Percentiles rank a stretch among this genome's conserved stretches.
phyloP scores from a whole-genome alignment of 345 rosid species.

The Luvunga scandens region DNA sequence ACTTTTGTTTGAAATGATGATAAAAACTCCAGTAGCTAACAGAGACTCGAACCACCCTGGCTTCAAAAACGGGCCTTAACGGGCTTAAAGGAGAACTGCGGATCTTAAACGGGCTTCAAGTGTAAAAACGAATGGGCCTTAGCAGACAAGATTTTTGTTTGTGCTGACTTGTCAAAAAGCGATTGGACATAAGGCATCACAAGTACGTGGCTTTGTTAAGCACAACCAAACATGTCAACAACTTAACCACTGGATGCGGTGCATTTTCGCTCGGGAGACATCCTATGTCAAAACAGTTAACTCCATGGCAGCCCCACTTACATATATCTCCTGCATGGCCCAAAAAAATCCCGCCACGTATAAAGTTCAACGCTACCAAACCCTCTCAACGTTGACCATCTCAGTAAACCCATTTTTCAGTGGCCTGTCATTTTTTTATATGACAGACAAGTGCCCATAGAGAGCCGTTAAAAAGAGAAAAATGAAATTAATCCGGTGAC shows the following conservation, averaged over 20 bases:
- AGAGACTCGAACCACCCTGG: too few relatives aligned
- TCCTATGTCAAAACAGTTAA: not conserved
- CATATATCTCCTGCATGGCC: accelerated
- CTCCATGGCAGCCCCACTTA: not conserved
- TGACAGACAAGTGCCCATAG: not conserved
- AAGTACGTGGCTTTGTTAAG: constrained; percentile 24
- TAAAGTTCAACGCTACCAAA: too few relatives aligned
- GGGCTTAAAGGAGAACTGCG: too few relatives aligned
- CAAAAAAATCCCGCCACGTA: not conserved
- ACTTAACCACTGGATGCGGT: constrained; percentile 4
- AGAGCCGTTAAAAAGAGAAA: not conserved
- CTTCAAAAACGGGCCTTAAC: too few relatives aligned
- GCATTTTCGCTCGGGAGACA: not conserved
- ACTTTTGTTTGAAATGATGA: too few relatives aligned
- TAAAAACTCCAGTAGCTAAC: too few relatives aligned
- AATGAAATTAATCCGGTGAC: not conserved
- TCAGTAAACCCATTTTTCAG: not conserved
- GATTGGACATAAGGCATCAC: constrained; percentile 22
- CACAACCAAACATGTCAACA: not conserved
- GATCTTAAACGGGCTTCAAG: too few relatives aligned
- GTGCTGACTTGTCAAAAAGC: constrained; percentile 26
- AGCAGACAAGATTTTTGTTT: not conserved
- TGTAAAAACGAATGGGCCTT: too few relatives aligned
- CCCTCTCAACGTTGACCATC: not conserved
- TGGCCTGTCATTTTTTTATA: not conserved